Conservation (phyloP, 768 basidiomycete genomes). For the Leucocoprinus sp. region DNA sequence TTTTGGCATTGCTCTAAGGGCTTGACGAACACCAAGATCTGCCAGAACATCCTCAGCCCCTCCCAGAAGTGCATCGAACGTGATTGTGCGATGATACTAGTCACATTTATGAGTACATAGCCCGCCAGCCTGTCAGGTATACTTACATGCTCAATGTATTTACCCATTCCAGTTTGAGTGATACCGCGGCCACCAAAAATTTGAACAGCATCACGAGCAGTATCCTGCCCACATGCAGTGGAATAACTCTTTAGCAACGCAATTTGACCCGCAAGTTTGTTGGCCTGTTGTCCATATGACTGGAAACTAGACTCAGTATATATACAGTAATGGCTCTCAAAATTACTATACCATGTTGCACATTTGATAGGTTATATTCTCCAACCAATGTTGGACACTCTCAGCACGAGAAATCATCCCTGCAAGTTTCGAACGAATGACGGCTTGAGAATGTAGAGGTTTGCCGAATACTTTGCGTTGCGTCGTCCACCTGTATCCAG, state of each 20-base stretch:
- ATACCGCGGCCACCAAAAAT: constrained; percentile 86
- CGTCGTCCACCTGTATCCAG: constrained; percentile 58
- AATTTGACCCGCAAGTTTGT: constrained; percentile 69
- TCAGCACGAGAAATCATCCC: constrained; percentile 76
- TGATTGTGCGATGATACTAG: constrained; percentile 52
- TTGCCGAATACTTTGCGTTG: constrained; percentile 92
- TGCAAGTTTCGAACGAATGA: constrained; percentile 84
- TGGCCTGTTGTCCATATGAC: constrained; percentile 70
- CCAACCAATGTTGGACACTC: constrained; percentile 69
- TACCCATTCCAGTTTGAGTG: constrained; percentile 77
- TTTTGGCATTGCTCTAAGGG: constrained; percentile 61
- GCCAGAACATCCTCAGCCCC: constrained; percentile 62
- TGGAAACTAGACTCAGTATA: constrained; percentile 12
- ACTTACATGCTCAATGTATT: constrained; percentile 53
- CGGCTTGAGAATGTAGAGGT: constrained; percentile 73
- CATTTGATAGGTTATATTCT: constrained; percentile 86
- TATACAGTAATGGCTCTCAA: background rate
- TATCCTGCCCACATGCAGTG: constrained; percentile 56
- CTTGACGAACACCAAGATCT: constrained; percentile 71
- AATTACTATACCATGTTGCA: constrained; percentile 54
- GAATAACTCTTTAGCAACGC: constrained; percentile 66
- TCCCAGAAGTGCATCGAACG: constrained; percentile 66
- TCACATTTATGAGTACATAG: background rate
- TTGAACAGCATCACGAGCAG: constrained; percentile 47
- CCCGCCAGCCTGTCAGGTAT: background rate